These are phyloP conservation scores for Byssoonygena ceratinophila DNA, from an alignment of 2,329 filamentous ascomycete species.

Conservation along the genomic window DNA sequence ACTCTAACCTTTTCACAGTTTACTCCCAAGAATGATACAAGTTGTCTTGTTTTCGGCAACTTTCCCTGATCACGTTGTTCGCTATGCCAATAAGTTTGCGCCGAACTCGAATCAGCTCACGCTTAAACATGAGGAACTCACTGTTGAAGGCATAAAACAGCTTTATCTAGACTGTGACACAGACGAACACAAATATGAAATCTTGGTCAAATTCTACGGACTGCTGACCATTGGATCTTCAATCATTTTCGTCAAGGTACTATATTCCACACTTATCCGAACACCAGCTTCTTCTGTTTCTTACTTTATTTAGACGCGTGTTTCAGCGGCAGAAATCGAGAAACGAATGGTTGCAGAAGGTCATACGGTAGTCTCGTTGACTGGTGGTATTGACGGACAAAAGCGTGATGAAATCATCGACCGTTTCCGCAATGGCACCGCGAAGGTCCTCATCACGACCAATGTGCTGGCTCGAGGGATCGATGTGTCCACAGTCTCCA, in stretches of 20 bases:
- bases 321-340: conserved; percentile 76
- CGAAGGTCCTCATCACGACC: conserved; percentile 95
- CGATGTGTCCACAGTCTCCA: conserved; percentile 80
- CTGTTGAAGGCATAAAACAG: conserved; percentile 93
- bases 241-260: conserved; percentile 90
- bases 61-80: conserved; percentile 73
- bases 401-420: conserved; percentile 77
- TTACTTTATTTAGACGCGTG: conserved; percentile 72
- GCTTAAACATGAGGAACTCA: conserved; percentile 80
- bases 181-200: conserved; percentile 74
- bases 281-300: background rate
- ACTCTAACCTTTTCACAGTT: conserved; percentile 41
- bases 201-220: conserved; percentile 85
- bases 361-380: conserved; percentile 82
- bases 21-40: conserved; percentile 66
- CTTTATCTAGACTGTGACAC: conserved; percentile 89
- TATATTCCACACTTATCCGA: background rate
- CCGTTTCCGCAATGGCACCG: conserved; percentile 71
- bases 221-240: conserved; percentile 94
- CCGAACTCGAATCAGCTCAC: conserved; percentile 79
- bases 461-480: conserved; percentile 95
- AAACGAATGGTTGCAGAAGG: conserved; percentile 76
- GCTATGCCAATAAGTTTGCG: conserved; percentile 74
- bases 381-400: conserved; percentile 72
- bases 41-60: conserved; percentile 93